phyloP scores from a whole-genome alignment of 352 stramenopile species.

The Thraustotheca clavata region DNA sequence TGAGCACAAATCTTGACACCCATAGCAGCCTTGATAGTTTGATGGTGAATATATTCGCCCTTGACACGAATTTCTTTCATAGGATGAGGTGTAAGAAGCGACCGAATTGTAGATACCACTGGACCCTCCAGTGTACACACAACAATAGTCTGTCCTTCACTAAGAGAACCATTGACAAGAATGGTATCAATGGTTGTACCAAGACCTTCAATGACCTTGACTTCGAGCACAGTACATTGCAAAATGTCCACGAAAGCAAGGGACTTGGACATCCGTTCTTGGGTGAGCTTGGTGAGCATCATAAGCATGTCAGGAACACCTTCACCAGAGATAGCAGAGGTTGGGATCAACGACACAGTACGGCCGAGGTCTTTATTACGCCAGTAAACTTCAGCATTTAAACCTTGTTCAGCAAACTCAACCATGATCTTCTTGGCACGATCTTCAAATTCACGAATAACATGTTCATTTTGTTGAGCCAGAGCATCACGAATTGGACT shows the following conservation, averaged over 20 bases:
- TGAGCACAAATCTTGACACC: slow-evolving; percentile 98
- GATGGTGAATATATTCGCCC: slow-evolving; percentile 93
- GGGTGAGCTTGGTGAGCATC: slow-evolving; percentile 93
- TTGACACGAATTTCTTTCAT: slow-evolving; percentile 97
- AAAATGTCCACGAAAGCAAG: slow-evolving; percentile 87
- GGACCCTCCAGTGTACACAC: slow-evolving; percentile 97
- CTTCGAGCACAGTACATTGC: slow-evolving; percentile 97
- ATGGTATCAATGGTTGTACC: slow-evolving; percentile 99
- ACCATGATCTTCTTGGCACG: slow-evolving; percentile 90
- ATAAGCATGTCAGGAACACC: slow-evolving; percentile 97
- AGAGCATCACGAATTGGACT: slow-evolving; percentile 90
- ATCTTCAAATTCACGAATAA: slow-evolving; percentile 94
- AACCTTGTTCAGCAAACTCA: slow-evolving; percentile 94
- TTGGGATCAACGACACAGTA: slow-evolving; percentile 97
- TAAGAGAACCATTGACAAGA: slow-evolving; percentile 95
- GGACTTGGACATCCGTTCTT: slow-evolving; percentile 90
- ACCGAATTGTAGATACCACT: slow-evolving; percentile 95
- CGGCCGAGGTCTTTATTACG: slow-evolving; percentile 95
- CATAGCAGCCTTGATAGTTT: slow-evolving; percentile 96
- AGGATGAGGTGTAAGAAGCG: slow-evolving; percentile 96
- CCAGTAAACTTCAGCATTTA: slow-evolving; percentile 99
- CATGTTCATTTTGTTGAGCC: slow-evolving; percentile 88
- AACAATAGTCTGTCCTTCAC: slow-evolving; percentile 95
- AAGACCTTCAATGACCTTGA: slow-evolving; percentile 99
- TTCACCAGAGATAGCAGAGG: slow-evolving; percentile 97